Conservation (phyloP, 495 filamentous ascomycete genomes). For the Aspergillus indologenus region DNA sequence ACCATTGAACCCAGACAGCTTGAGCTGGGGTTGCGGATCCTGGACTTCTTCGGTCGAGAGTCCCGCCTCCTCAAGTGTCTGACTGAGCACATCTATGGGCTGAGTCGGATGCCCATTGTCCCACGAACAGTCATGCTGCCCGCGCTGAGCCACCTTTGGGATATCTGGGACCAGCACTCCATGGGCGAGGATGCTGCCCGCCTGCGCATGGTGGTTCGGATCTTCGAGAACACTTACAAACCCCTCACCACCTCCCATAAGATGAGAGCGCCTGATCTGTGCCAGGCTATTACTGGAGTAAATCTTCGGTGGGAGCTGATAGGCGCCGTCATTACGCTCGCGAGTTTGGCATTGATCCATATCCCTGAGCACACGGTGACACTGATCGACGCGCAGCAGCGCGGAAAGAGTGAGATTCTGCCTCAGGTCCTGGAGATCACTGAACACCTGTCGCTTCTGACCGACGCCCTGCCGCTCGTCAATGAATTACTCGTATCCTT, state of each 20-base stretch:
- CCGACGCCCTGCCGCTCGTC: conserved; percentile 28
- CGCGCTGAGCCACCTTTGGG: conserved; percentile 6
- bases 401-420: conserved; percentile 11
- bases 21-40: conserved; percentile 7
- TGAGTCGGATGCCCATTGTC: conserved; percentile 8
- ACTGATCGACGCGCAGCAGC: background rate
- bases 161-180: background rate
- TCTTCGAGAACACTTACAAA: conserved; percentile 14
- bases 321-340: conserved; percentile 38
- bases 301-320: conserved; percentile 50
- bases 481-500: conserved; percentile 37
- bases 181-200: background rate
- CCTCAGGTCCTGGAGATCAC: conserved; percentile 24
- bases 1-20: conserved; percentile 12
- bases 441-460: conserved; percentile 30
- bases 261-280: conserved; percentile 13
- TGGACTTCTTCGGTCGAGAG: conserved; percentile 4
- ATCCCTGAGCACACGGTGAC: conserved; percentile 17
- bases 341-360: conserved; percentile 27
- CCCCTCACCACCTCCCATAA: background rate
- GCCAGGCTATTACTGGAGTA: conserved; percentile 35
- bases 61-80: background rate
- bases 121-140: conserved; percentile 5
- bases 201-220: conserved; percentile 11
- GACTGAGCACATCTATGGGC: conserved; percentile 1